These are phyloP conservation scores for Solanum ossicruentum DNA, from an alignment of 257 asterid genomes.

Conservation along the genomic window DNA sequence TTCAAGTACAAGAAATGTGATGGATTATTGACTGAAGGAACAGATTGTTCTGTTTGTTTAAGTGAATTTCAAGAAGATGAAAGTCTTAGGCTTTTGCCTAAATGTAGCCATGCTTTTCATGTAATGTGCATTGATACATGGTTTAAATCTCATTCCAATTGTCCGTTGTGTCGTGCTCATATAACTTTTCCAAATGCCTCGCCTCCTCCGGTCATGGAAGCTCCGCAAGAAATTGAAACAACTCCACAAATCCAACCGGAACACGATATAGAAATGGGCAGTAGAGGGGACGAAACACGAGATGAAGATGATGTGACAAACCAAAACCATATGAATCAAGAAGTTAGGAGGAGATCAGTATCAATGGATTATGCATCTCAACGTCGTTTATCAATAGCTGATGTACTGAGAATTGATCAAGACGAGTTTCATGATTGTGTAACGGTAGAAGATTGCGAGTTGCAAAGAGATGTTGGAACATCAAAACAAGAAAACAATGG, in stretches of 20 bases:
- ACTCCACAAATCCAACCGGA: background rate
- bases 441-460: background rate
- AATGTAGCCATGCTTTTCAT: constrained; percentile 10
- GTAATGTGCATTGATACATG: constrained; percentile 8
- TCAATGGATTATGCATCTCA: background rate
- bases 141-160: constrained; percentile 5
- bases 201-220: background rate
- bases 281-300: background rate
- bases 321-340: background rate
- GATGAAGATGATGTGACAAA: background rate
- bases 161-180: background rate
- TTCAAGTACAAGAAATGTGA: background rate
- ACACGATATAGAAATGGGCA: background rate
- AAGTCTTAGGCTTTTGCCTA: background rate
- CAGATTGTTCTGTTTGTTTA: constrained; percentile 7
- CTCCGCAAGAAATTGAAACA: background rate
- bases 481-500: background rate
- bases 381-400: background rate
- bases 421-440: background rate
- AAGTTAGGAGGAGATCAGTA: background rate
- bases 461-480: background rate
- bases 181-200: background rate
- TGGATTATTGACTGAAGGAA: background rate
- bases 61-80: constrained; percentile 9
- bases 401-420: background rate